Evolutionary conservation across 768 basidiomycete species (phyloP).

Genomic region (Pseudohyphozyma bogoriensis): DNA sequence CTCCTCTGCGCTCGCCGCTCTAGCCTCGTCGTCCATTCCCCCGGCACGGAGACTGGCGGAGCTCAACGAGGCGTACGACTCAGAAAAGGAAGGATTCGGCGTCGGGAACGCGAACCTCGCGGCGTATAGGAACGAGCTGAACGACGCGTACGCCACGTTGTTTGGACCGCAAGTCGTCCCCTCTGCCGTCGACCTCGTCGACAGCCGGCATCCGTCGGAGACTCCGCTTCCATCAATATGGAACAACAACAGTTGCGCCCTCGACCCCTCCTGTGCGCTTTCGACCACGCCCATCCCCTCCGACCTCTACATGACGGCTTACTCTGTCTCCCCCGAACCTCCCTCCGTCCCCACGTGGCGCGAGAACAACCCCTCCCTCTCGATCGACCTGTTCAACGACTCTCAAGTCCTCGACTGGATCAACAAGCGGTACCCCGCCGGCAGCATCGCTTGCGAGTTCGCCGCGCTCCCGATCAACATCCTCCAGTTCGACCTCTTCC

Average conservation of each 20-base stretch:
- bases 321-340: background rate
- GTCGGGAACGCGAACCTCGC: background rate
- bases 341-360: background rate
- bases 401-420: background rate
- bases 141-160: too few species aligned
- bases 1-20: too few species aligned
- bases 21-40: too few species aligned
- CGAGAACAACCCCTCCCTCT: background rate
- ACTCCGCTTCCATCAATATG: background rate
- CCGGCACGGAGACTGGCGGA: background rate
- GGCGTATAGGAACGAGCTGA: background rate
- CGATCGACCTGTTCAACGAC: background rate
- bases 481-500: conserved; percentile 6
- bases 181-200: background rate
- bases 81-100: background rate
- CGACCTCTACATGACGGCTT: background rate
- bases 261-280: background rate
- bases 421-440: background rate
- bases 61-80: background rate
- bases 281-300: background rate
- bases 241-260: background rate
- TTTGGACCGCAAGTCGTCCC: too few species aligned
- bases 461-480: background rate
- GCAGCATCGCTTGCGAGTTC: too few species aligned
- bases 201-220: background rate